These are phyloP conservation scores for Colletotrichum theobromicola DNA, from an alignment of 2,329 filamentous ascomycete genomes.

Conservation along the genomic window DNA sequence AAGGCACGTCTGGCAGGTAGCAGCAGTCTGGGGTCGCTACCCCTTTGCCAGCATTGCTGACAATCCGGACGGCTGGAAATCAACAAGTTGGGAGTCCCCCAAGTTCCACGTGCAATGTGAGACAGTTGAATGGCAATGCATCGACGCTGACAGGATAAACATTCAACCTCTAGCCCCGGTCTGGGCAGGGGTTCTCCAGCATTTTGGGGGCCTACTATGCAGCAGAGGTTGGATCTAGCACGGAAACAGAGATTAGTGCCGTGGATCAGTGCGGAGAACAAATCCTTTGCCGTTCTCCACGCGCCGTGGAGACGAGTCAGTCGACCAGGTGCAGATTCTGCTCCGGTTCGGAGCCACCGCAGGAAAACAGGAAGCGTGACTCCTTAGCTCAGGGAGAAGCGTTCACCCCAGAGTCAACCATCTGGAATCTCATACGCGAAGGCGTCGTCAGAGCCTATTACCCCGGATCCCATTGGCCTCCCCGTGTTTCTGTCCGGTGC, in stretches of 20 bases:
- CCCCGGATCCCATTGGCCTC: constrained; percentile 9
- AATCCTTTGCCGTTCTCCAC: constrained; percentile 2
- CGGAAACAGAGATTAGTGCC: constrained; percentile 2
- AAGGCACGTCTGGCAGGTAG: not conserved
- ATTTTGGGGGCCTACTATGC: constrained; percentile 7
- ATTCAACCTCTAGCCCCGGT: constrained; percentile 3
- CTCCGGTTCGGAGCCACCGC: constrained; percentile 17
- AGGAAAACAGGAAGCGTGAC: not conserved
- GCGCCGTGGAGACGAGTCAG: constrained; percentile 16
- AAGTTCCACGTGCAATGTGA: constrained; percentile 12
- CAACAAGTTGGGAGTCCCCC: not conserved
- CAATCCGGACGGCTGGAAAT: not conserved
- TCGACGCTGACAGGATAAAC: constrained; percentile 12
- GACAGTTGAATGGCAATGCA: not conserved
- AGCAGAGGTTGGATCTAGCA: constrained; percentile 6
- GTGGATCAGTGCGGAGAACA: constrained; percentile 15
- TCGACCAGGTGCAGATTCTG: constrained; percentile 13
- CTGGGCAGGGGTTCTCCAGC: constrained; percentile 17
- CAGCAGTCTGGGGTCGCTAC: constrained; percentile 4
- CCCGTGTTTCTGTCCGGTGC: not conserved
- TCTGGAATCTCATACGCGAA: not conserved
- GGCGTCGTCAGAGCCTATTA: not conserved
- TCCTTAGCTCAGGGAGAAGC: constrained; percentile 13
- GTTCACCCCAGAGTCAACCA: constrained; percentile 16
- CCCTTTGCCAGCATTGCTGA: not conserved